Percentiles rank a stretch among this genome's conserved stretches.
Evolutionary conservation across 305 asterid species (phyloP).

Genomic region (Solanum hybrid): DNA sequence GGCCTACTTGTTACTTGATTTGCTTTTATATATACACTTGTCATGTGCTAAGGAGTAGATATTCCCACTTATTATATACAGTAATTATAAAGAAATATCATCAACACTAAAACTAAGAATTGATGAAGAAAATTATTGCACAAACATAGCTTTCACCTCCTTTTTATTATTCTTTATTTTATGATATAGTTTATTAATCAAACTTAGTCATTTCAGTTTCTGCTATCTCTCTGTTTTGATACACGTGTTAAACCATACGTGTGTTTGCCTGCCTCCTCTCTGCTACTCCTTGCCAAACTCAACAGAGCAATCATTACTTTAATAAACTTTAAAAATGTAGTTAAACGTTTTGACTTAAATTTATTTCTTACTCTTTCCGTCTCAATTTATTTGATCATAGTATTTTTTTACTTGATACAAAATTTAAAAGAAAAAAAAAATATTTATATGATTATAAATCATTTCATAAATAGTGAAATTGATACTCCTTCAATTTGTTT

Average conservation of each 20-base stretch:
- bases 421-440: not conserved
- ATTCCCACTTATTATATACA: no score
- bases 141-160: slow-evolving; percentile 8
- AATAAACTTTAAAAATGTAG: not conserved
- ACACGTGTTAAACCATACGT: slow-evolving; percentile 3
- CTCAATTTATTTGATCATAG: not conserved
- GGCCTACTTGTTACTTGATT: not conserved
- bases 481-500: not conserved
- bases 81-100: not conserved
- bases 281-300: not conserved
- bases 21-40: not conserved
- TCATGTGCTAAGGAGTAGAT: no score
- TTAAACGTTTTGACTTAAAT: not conserved
- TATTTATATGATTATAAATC: no score
- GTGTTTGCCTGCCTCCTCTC: not conserved
- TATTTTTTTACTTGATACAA: not conserved
- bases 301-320: not conserved
- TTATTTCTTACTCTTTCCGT: no score
- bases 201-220: slow-evolving; percentile 24
- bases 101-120: not conserved
- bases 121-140: not conserved
- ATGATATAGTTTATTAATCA: slow-evolving; percentile 9
- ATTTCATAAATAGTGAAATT: no score
- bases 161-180: slow-evolving; percentile 5
- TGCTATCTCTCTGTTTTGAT: not conserved